Evolutionary conservation across 345 rosid species (phyloP).

Genomic region (Populus ilicifolia): DNA sequence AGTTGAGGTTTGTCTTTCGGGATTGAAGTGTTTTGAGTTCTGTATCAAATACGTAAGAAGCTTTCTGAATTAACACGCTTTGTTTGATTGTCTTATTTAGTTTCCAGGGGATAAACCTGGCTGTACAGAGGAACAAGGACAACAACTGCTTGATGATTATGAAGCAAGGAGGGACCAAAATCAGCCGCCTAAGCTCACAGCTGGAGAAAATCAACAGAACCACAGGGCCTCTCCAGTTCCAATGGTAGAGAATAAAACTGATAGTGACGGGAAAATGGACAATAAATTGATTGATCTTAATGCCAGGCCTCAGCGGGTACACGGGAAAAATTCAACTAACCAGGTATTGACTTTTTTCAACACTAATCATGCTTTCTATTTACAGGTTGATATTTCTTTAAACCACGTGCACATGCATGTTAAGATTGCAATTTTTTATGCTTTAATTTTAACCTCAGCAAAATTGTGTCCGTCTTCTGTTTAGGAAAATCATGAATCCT

Average conservation of each 20-base stretch:
- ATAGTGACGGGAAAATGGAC: conserved; percentile 43
- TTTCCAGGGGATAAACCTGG: conserved; percentile 74
- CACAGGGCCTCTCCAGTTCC: conserved; percentile 33
- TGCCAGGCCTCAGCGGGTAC: conserved; percentile 55
- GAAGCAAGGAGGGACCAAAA: conserved; percentile 37
- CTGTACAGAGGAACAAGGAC: conserved; percentile 39
- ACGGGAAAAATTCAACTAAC: conserved; percentile 47
- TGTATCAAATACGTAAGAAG: conserved; percentile 1
- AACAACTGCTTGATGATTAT: conserved; percentile 28
- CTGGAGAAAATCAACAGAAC: conserved; percentile 47
- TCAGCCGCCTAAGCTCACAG: conserved; percentile 25
- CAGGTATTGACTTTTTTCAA: conserved; percentile 36
- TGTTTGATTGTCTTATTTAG: conserved; percentile 33
- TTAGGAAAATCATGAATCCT: conserved; percentile 49
- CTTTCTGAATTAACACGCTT: conserved; percentile 13
- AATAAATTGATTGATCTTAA: conserved; percentile 67
- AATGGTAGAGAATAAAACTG: conserved; percentile 33
- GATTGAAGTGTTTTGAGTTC: conserved; percentile 1
- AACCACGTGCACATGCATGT: background rate
- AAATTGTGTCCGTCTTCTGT: background rate
- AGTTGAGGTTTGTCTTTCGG: conserved; percentile 58
- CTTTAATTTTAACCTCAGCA: background rate
- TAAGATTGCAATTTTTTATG: background rate
- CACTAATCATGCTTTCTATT: background rate
- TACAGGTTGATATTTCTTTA: background rate